Evolutionary conservation across 495 filamentous ascomycete genomes (phyloP), one percentile per base, ranked within the genome.

Genomic region (Aspergillus bridgeri): DNA sequence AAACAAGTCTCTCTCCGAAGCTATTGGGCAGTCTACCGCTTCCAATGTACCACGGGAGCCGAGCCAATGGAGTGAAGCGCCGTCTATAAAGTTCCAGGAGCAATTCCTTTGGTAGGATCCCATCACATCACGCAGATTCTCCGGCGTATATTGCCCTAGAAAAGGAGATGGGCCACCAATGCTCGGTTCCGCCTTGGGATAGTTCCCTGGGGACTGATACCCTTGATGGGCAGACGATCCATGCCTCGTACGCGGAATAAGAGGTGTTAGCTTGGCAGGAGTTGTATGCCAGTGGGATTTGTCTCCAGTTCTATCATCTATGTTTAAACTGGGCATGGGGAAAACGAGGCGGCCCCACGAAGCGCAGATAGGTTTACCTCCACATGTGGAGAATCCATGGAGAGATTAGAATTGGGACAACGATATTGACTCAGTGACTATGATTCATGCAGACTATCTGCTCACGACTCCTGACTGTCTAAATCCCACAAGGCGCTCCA

Each of bases 171-270:
- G 83, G 5, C 75, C 88, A 5, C 93, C 75, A n/a, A 96, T 82
- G 19, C 85, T 78, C 0, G 93, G 90, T 54, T 78, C 83, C 9
- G 88, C 86, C 48, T 91, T 83, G 9, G 91, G 96, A 72, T 90
- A 97, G 69, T 98, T 98, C 57, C 84, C 1, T 94, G 94, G n/a
- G 93, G 92, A 65, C 93, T 96, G 24, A 98, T 84, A 53, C 97
- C 65, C 71, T 92, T 92, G 59, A 98, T 89, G 2, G 85, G 83
- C 1, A 94, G 94, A 66, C 91, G 81, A 3, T 98, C 86, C 94
- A 98, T 98, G 43, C 84, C 79, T 56, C 94, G 79, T 20, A 92
- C 93, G 47, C 80, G 77, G 2, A 93, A 91, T 87, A 61, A 44
- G 54, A n/a, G n/a, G n/a, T n/a, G n/a, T n/a, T n/a, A n/a, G n/a